Evolutionary conservation across 106 monocot species (phyloP), one percentile per base, ranked within the genome.

Genomic region (Xerophyta viscosa): DNA sequence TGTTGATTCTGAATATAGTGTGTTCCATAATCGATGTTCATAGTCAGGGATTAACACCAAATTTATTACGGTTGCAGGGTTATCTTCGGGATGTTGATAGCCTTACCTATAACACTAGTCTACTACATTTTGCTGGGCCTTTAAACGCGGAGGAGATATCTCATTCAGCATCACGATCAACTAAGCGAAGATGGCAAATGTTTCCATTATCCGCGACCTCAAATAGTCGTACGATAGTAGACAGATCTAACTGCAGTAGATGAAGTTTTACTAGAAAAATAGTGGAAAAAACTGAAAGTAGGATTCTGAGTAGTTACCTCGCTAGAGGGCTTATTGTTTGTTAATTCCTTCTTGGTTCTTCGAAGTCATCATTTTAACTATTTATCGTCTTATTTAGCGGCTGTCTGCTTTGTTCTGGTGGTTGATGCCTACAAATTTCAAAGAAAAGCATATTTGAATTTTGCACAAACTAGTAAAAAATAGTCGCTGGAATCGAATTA

Each of bases 61-160:
- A 23, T 24, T 20, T 46, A 11, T 22, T 48, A 3, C 21, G n/a
- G n/a, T 48, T 61, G 52, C 61, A 74, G 74, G 53, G 67, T 74
- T 21, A 74, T 74, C 36, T 74, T 74, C 44, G 74, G 74, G 47
- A 67, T 74, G 74, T 25, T 74, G 33, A 57, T 74, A 17, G 74
- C 74, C 25, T 61, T 74, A 20, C 74, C 74, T 17, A 67, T 74
- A 30, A 67, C 74, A 6, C 61, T 74, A 18, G 74, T 74, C 37
- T 74, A 74, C 62, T 74, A 74, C 62, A 67, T 74, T 21, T 55
- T 74, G 36, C 31, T 74, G 56, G 74, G 74, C 26, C 66, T 74
- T 11, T 74, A 50, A 74, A 49, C 25, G 22, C 20, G n/a, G 15
- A 8, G 43, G 14, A 43, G 18, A 43, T 8, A 6, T 43, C 3